Evolutionary conservation across 345 rosid genomes (phyloP), one percentile per base, ranked within the genome.

Genomic region (Aurinia saxatilis): DNA sequence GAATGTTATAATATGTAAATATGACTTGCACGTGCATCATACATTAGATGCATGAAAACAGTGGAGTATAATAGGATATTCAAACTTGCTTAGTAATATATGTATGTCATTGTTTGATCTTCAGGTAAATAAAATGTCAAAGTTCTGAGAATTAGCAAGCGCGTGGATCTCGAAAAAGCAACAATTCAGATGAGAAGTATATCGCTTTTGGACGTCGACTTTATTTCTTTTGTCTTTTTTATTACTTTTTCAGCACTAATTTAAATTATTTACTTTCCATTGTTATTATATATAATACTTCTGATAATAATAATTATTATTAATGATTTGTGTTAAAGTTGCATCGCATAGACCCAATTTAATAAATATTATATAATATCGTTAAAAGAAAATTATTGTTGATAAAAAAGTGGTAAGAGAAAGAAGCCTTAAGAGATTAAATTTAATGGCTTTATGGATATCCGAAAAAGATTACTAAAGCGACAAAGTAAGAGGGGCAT

Each of bases 91-190:
- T 14, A 7, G 10, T 62, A 38, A 55, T n/a, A 36, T 16, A 11
- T 67, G 7, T 19, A 33, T 60, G 10, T 18, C 10, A 27, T 37
- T 19, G 19, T 12, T 4, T 17, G 7, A 29, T 57, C 35, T 15
- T 42, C 64, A 71, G 75, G 75, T 64, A 71, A 71, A 57, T 71
- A 71, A 57, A 35, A 35, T 57, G 60, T 57, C 13, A 64, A 53
- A 31, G 51, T 39, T 63, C 4, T 30, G 41, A 60, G 54, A 21
- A 63, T 50, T 50, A 14, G 10, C 16, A 45, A 71, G 47, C 42
- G 66, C 61, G 35, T 57, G 70, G 75, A 71, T 64, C 70, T 63
- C 70, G 57, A 41, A 63, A 45, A 25, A 30, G 16, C 41, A 31
- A 50, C 50, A 48, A 13, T 12, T 17, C 55, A 47, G 35, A 70